These are phyloP conservation scores for Aureobasidium sp. DNA, from an alignment of 2,329 filamentous ascomycete species.

Conservation along the genomic window DNA sequence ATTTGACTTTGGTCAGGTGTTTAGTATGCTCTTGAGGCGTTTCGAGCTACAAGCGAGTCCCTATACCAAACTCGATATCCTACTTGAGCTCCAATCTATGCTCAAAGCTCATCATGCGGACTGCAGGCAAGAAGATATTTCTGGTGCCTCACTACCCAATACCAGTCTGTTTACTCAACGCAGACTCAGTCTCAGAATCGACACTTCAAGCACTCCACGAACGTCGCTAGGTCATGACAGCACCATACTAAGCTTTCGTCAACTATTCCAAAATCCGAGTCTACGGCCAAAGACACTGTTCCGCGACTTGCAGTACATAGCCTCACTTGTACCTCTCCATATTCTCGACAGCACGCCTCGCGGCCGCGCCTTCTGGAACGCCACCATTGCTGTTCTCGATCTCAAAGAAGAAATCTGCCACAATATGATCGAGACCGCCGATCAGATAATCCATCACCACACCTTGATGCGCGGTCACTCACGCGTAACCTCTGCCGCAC, in stretches of 20 bases:
- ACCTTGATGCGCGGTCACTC: constrained; percentile 50
- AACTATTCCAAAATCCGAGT: constrained; percentile 36
- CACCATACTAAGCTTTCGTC: constrained; percentile 21
- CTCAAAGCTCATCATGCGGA: constrained; percentile 14
- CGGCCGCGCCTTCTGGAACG: constrained; percentile 81
- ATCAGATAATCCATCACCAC: constrained; percentile 60
- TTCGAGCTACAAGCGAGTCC: constrained; percentile 88
- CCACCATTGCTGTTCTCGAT: constrained; percentile 76
- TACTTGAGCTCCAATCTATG: constrained; percentile 75
- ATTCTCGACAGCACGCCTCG: constrained; percentile 48
- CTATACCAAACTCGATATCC: constrained; percentile 70
- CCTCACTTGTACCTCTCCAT: constrained; percentile 50
- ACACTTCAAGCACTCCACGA: neutral
- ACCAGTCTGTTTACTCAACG: neutral
- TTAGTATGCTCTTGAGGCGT: constrained; percentile 69
- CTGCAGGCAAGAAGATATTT: neutral
- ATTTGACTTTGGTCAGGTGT: constrained; percentile 61
- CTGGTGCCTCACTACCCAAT: neutral
- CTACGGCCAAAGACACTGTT: constrained; percentile 41
- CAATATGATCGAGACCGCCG: constrained; percentile 70
- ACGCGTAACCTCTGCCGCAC: constrained; percentile 24
- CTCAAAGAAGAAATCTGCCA: constrained; percentile 82
- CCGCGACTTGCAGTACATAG: constrained; percentile 47
- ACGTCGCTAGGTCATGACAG: neutral
- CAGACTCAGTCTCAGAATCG: constrained; percentile 1